A percentile compares a stretch with the other conserved stretches of the same genome.
Evolutionary conservation across 2,329 filamentous ascomycete genomes (phyloP).

Genomic region (Fusarium napiforme): DNA sequence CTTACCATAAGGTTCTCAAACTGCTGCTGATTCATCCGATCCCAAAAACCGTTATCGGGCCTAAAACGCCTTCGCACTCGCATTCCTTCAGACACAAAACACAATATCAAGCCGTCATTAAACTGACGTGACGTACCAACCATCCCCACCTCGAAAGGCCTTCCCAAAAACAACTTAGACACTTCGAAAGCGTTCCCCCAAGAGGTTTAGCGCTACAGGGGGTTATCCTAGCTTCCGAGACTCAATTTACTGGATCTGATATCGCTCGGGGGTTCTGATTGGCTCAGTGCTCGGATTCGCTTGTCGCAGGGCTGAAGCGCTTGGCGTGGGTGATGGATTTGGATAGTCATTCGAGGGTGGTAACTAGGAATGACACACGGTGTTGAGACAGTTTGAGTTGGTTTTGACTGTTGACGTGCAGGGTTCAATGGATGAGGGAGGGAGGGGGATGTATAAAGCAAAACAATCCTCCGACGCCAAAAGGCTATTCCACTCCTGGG

Average conservation of each 20-base stretch:
- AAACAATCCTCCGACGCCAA: neutral
- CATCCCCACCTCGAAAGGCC: constrained; percentile 22
- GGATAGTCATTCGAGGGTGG: neutral
- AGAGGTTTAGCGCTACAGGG: neutral
- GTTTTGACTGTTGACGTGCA: neutral
- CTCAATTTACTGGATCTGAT: constrained; percentile 5
- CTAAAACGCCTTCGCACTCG: constrained; percentile 3
- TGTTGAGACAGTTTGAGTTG: neutral
- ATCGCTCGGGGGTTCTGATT: neutral
- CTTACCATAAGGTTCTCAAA: rapidly evolving
- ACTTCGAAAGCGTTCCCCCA: constrained; percentile 1
- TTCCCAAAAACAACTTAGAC: constrained; percentile 21
- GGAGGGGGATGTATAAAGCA: neutral
- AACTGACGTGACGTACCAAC: constrained; percentile 19
- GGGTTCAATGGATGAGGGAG: neutral
- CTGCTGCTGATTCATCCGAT: neutral
- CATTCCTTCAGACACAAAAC: neutral
- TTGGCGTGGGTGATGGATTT: neutral
- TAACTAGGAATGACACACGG: neutral
- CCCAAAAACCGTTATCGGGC: neutral
- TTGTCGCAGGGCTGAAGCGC: constrained; percentile 27
- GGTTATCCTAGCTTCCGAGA: constrained; percentile 10
- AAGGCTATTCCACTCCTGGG: neutral
- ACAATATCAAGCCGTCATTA: constrained; percentile 27
- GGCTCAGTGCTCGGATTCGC: constrained; percentile 20